Base-by-base conservation (phyloP, 1,284 basidiomycete species). In the Kalmanozyma brasiliensis region DNA sequence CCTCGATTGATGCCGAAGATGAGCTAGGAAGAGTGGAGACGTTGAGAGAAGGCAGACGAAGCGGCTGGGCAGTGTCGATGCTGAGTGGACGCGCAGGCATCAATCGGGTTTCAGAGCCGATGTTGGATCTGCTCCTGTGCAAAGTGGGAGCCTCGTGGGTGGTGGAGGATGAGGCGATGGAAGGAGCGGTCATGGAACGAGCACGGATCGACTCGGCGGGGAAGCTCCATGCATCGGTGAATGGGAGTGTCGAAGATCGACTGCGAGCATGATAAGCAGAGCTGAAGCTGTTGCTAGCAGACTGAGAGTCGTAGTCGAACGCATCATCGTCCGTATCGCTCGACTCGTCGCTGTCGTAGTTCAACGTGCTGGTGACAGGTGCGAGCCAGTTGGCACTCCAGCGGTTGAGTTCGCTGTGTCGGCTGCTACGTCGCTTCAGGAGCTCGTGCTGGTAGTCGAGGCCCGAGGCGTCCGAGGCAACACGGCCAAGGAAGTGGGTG, bases 61-160 rank as follows among this genome's bases (percentile, higher is more conserved):
- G 59, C 5, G 72, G 66, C 37, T 70, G 66, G 10, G 53, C 57
- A 6, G 63, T 71, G 62, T 74, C 47, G 60, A 74, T 74, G 45
- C 67, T 64, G 38, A 74, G 68, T 2, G 72, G 72, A 5, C 41
- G 62, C 13, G 56, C 55, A n/a, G 72, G 72, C 42, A 58, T 49
- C 32, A 74, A 62, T 17, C 40, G 43, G 7, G 63, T 26, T 11
- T 43, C 20, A 2, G 48, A 36, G 22, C 49, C 60, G 33, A 56
- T 52, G 32, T 23, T 34, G 17, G 59, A 42, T n/a, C 56, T 38
- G 38, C 57, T 49, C 41, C 45, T 59, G 24, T 49, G 64, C 30
- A 49, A 29, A 17, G 48, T 13, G 13, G 53, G 58, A 9, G 32
- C 24, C 22, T 67, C 44, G 34, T 30, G 26, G 17, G 49, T 23